Conservation (phyloP, 495 filamentous ascomycete genomes). For the Podospora bellae-mahoneyi region DNA sequence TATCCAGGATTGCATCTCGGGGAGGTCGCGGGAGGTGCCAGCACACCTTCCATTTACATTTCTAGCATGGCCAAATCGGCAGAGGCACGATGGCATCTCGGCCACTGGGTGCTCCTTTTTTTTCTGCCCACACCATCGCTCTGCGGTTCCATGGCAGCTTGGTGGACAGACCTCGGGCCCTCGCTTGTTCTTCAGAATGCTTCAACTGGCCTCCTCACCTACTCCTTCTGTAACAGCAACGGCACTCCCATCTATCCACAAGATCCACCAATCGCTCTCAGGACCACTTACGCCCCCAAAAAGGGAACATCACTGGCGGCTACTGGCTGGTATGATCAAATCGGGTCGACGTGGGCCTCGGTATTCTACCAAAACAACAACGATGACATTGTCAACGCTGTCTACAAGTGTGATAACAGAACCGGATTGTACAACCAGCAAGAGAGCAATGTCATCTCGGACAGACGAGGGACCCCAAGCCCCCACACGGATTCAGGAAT, state of each 20-base stretch:
- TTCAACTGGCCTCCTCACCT: conserved; percentile 27
- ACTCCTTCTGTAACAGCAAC: conserved; percentile 32
- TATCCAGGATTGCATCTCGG: neutral
- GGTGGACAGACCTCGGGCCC: conserved; percentile 27
- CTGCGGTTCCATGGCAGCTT: conserved; percentile 28
- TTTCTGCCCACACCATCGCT: conserved; percentile 1
- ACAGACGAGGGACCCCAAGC: conserved; percentile 18
- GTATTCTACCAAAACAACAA: conserved; percentile 33
- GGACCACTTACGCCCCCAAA: conserved; percentile 23
- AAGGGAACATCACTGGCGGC: conserved; percentile 29
- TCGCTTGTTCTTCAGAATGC: conserved; percentile 31
- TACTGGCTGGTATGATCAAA: conserved; percentile 28
- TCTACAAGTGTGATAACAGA: conserved; percentile 28
- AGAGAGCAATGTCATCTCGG: conserved; percentile 25
- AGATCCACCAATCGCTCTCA: conserved; percentile 23
- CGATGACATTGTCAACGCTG: conserved; percentile 31
- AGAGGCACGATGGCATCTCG: conserved; percentile 1
- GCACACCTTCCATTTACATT: neutral
- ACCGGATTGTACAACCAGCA: conserved; percentile 25
- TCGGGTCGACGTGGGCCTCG: conserved; percentile 22
- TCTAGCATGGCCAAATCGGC: conserved; percentile 1
- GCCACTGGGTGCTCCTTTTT: neutral
- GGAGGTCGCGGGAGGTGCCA: neutral
- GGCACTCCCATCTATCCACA: conserved; percentile 29
- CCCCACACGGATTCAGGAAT: conserved; percentile 22